Evolutionary conservation across 2,329 filamentous ascomycete species (phyloP).

Genomic region (Talaromyces rugulosus): DNA sequence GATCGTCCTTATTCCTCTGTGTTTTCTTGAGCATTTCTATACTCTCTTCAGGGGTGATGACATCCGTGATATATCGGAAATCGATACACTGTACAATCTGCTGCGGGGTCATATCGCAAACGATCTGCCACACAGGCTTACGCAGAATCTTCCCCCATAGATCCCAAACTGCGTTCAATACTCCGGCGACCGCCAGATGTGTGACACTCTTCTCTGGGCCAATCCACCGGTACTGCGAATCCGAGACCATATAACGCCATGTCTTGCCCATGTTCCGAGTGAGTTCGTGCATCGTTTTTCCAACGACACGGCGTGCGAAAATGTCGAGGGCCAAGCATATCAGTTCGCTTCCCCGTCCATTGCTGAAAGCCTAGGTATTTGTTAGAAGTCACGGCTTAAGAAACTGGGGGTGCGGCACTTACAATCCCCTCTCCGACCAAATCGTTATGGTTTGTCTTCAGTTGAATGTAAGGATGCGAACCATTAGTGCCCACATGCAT

Average conservation of each 20-base stretch:
- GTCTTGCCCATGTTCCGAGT: conserved; percentile 79
- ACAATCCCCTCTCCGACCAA: not conserved
- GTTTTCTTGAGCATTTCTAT: conserved; percentile 63
- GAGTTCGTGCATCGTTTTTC: conserved; percentile 70
- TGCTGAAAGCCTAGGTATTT: conserved; percentile 37
- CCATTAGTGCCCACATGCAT: conserved; percentile 10
- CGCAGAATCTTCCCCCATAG: conserved; percentile 81
- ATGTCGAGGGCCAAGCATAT: conserved; percentile 80
- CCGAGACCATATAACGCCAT: conserved; percentile 89
- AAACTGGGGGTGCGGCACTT: not conserved
- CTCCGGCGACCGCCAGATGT: conserved; percentile 80
- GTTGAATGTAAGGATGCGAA: conserved; percentile 9
- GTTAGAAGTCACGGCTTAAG: not conserved
- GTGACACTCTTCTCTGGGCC: conserved; percentile 92
- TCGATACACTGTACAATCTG: conserved; percentile 85
- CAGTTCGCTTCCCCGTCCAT: conserved; percentile 77
- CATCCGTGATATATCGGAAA: conserved; percentile 90
- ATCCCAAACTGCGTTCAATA: conserved; percentile 90
- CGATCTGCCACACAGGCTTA: conserved; percentile 86
- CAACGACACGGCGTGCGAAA: conserved; percentile 69
- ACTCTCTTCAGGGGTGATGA: conserved; percentile 79
- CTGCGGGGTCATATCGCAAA: conserved; percentile 83
- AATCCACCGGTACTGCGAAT: conserved; percentile 88
- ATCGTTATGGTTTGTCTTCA: conserved; percentile 12
- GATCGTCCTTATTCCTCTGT: conserved; percentile 63